Evolutionary conservation across 106 monocot genomes (phyloP).

Genomic region (Gastrodia elata): DNA sequence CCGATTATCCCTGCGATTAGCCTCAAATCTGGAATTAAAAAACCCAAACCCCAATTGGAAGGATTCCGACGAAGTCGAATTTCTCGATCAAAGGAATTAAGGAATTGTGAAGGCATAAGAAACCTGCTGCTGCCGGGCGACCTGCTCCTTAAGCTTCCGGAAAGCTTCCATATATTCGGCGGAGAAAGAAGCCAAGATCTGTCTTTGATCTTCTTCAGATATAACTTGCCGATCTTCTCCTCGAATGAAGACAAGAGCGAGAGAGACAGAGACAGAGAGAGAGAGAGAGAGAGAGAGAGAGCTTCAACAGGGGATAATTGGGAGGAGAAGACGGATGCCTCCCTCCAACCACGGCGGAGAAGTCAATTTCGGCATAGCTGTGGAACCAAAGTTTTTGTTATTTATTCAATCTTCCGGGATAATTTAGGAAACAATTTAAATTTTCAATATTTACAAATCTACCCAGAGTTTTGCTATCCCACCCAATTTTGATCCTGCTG

Average conservation of each 20-base stretch:
- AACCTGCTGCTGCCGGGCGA: slow-evolving; percentile 12
- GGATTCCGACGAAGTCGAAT: background rate
- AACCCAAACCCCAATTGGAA: background rate
- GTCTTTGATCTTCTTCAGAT: background rate
- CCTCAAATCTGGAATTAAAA: background rate
- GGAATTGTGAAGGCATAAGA: background rate
- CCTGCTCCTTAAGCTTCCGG: slow-evolving; percentile 10
- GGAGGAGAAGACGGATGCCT: too few species aligned
- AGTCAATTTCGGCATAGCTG: background rate
- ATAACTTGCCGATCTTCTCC: background rate
- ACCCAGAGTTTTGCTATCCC: too few species aligned
- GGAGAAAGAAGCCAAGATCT: background rate
- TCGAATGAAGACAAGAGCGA: background rate
- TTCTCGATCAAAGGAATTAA: background rate
- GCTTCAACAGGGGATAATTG: too few species aligned
- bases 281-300: background rate
- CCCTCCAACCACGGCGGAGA: background rate
- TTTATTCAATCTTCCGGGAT: background rate
- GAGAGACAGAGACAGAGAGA: background rate
- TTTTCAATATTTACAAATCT: too few species aligned
- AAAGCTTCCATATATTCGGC: background rate
- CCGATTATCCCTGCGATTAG: background rate
- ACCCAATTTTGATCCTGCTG: too few species aligned
- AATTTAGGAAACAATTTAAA: background rate
- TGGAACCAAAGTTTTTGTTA: background rate